Evolutionary conservation across 2,329 filamentous ascomycete species (phyloP).

Genomic region (Clarireedia paspali): DNA sequence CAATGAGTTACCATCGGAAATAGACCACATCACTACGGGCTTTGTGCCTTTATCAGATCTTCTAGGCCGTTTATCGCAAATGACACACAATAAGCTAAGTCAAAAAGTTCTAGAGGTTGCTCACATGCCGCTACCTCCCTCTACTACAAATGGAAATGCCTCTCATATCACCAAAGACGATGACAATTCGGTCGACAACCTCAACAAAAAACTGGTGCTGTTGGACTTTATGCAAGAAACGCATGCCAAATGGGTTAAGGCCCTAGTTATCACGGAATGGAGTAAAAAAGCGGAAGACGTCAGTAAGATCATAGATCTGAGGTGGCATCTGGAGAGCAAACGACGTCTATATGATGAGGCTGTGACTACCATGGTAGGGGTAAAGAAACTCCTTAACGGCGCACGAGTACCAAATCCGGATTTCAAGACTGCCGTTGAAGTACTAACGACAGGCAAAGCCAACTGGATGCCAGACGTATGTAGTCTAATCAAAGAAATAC

Average conservation of each 20-base stretch:
- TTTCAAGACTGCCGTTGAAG: conserved; percentile 78
- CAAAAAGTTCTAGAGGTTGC: conserved; percentile 64
- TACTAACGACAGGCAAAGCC: conserved; percentile 71
- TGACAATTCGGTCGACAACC: conserved; percentile 56
- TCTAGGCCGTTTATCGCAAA: conserved; percentile 71
- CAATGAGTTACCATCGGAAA: conserved; percentile 53
- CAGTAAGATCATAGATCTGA: conserved; percentile 81
- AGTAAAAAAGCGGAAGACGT: conserved; percentile 71
- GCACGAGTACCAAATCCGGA: conserved; percentile 85
- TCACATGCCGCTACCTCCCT: conserved; percentile 52
- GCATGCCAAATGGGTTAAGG: conserved; percentile 86
- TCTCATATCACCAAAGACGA: conserved; percentile 36
- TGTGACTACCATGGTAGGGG: conserved; percentile 56
- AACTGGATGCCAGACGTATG: conserved; percentile 72
- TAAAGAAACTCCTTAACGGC: conserved; percentile 64
- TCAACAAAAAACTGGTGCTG: conserved; percentile 67
- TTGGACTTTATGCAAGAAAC: conserved; percentile 72
- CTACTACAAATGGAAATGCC: conserved; percentile 45
- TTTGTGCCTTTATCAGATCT: conserved; percentile 71
- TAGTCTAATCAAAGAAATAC: conserved; percentile 12
- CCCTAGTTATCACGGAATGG: conserved; percentile 87
- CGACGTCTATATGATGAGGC: conserved; percentile 52
- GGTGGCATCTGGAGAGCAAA: conserved; percentile 61
- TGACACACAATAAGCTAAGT: conserved; percentile 70
- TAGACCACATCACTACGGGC: conserved; percentile 64